These are phyloP conservation scores for Russula earlei DNA, from an alignment of 768 basidiomycete species.

Conservation along the genomic window DNA sequence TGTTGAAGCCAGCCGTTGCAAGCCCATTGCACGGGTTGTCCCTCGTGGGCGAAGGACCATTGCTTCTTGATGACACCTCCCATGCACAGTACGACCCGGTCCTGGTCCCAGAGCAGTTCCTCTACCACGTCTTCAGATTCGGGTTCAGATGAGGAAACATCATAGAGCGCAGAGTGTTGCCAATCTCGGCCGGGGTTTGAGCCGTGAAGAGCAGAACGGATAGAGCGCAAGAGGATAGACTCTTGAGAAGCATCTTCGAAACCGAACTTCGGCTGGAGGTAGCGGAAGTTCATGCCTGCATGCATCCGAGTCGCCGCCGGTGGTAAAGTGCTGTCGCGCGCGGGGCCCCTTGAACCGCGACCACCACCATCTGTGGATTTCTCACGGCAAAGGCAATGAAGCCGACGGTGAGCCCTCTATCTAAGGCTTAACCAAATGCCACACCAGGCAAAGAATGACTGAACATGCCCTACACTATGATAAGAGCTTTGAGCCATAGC, in stretches of 20 bases:
- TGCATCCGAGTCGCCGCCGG: too few species aligned
- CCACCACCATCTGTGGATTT: too few species aligned
- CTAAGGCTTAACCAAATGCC: too few species aligned
- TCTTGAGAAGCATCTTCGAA: constrained; percentile 17
- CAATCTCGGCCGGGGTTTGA: constrained; percentile 14
- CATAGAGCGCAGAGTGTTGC: constrained; percentile 4
- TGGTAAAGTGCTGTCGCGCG: too few species aligned
- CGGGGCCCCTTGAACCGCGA: too few species aligned
- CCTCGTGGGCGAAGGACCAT: constrained; percentile 68
- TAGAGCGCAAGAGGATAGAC: constrained; percentile 43
- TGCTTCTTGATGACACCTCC: constrained; percentile 62
- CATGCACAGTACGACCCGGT: constrained; percentile 50
- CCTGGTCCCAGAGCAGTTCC: constrained; percentile 62
- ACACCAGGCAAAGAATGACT: too few species aligned
- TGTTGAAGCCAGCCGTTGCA: constrained; percentile 70
- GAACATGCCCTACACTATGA: too few species aligned
- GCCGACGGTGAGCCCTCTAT: too few species aligned
- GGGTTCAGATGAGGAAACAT: neutral
- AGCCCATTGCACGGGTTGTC: constrained; percentile 67
- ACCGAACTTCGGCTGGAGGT: constrained; percentile 3
- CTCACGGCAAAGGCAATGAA: too few species aligned
- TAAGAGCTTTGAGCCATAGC: too few species aligned
- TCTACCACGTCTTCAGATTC: constrained; percentile 30
- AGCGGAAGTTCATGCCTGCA: constrained; percentile 12
- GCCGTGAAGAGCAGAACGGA: constrained; percentile 51